Evolutionary conservation across 2,329 filamentous ascomycete genomes (phyloP).

Genomic region (Arthrinium phaeospermum): DNA sequence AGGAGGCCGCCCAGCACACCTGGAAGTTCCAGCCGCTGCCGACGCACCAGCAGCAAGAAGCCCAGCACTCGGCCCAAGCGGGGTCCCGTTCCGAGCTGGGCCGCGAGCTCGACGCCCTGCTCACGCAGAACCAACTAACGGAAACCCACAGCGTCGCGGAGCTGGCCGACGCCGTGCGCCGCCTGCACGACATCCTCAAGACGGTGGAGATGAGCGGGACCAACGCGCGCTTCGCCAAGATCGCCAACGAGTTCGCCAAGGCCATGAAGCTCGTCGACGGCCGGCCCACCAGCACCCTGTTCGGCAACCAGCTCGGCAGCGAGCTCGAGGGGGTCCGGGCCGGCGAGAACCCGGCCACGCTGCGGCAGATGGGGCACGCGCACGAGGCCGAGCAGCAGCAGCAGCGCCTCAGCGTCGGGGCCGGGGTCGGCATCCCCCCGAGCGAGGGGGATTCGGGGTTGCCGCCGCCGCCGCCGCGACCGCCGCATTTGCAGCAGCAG

Average conservation of each 20-base stretch:
- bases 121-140: slow-evolving; percentile 22
- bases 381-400: neutral
- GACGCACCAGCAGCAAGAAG: slow-evolving; percentile 13
- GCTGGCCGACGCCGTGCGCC: slow-evolving; percentile 27
- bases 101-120: slow-evolving; percentile 20
- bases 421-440: neutral
- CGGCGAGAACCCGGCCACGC: neutral
- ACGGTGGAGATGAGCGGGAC: slow-evolving; percentile 34
- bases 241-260: slow-evolving; percentile 31
- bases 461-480: neutral
- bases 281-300: slow-evolving; percentile 24
- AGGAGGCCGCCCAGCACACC: neutral
- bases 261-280: slow-evolving; percentile 28
- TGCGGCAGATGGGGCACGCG: slow-evolving; percentile 4
- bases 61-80: slow-evolving; percentile 17
- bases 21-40: slow-evolving; percentile 24
- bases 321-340: slow-evolving; percentile 17
- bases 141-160: slow-evolving; percentile 27
- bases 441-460: neutral
- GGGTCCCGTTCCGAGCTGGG: slow-evolving; percentile 19
- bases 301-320: slow-evolving; percentile 21
- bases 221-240: slow-evolving; percentile 32
- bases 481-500: neutral
- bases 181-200: slow-evolving; percentile 31
- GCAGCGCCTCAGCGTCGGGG: neutral